Evolutionary conservation across 208 protist genomes (phyloP).

Genomic region (Crithidia fasciculata): DNA sequence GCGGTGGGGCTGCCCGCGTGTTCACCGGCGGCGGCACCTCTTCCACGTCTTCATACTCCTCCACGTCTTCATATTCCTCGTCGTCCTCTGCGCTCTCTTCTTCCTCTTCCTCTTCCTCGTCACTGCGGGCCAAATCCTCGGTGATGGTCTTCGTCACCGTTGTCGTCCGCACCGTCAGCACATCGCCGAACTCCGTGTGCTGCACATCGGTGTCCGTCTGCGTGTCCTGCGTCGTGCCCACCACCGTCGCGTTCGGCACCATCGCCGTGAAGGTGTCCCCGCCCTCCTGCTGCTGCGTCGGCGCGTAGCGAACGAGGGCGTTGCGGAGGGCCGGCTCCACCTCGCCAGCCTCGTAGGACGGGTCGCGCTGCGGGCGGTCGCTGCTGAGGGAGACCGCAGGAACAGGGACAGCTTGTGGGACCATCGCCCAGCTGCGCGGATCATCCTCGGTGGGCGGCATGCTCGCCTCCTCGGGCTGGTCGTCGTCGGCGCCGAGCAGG

Average conservation of each 20-base stretch:
- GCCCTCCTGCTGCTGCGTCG: constrained; percentile 27
- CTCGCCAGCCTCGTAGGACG: constrained; percentile 11
- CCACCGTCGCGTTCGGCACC: constrained; percentile 53
- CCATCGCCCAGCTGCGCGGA: constrained; percentile 13
- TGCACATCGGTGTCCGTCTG: constrained; percentile 74
- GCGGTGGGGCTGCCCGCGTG: background rate
- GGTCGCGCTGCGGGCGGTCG: background rate
- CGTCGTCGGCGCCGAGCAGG: constrained; percentile 11
- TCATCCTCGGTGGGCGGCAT: constrained; percentile 3
- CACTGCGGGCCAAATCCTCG: constrained; percentile 53
- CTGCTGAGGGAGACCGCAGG: background rate
- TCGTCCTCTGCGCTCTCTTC: constrained; percentile 23
- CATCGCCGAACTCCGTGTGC: constrained; percentile 61
- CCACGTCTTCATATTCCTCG: constrained; percentile 22
- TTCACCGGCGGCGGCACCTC: constrained; percentile 6
- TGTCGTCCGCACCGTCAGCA: constrained; percentile 73
- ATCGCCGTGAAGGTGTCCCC: constrained; percentile 49
- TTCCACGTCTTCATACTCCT: constrained; percentile 41
- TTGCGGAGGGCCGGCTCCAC: background rate
- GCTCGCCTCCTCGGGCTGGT: constrained; percentile 1
- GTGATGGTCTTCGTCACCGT: constrained; percentile 79
- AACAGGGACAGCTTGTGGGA: constrained; percentile 17
- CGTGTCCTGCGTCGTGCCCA: constrained; percentile 69
- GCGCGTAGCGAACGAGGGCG: constrained; percentile 39
- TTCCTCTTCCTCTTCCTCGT: constrained; percentile 48